phyloP scores from a whole-genome alignment of 2,329 filamentous ascomycete species.

The Cladophialophora yegresii region DNA sequence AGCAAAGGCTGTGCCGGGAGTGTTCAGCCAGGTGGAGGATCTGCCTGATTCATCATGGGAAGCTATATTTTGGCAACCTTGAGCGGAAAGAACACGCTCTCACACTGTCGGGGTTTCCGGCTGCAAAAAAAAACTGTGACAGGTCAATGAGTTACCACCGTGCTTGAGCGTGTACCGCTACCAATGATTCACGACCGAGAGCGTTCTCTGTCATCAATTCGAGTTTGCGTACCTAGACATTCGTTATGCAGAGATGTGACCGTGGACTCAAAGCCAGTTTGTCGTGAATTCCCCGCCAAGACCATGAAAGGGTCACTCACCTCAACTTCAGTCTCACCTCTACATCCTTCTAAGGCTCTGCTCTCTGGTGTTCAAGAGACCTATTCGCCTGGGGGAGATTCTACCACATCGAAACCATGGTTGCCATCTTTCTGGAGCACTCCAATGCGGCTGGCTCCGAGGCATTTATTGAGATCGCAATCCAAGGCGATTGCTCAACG shows the following conservation, averaged over 20 bases:
- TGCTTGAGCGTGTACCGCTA: background rate
- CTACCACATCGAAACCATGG: slow-evolving; percentile 3
- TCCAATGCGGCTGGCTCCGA: slow-evolving; percentile 8
- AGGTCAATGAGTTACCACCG: background rate
- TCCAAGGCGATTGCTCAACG: slow-evolving; percentile 4
- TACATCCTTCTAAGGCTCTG: background rate
- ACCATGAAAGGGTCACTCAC: background rate
- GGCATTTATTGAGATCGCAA: background rate
- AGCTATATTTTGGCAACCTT: background rate
- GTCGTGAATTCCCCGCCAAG: background rate
- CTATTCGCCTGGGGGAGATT: background rate
- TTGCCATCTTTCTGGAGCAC: slow-evolving; percentile 14
- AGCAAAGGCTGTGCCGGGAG: background rate
- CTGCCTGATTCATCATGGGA: background rate
- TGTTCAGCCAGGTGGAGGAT: background rate
- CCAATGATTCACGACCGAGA: background rate
- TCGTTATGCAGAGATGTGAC: background rate
- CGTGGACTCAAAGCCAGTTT: background rate
- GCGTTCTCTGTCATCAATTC: background rate
- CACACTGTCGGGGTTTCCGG: no score
- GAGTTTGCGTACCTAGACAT: no score
- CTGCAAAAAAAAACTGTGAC: background rate
- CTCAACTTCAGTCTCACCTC: background rate
- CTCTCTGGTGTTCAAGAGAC: no score
- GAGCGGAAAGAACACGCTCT: background rate